Base-by-base conservation (phyloP, 1,284 basidiomycete genomes). In the Puccinia coronata region DNA sequence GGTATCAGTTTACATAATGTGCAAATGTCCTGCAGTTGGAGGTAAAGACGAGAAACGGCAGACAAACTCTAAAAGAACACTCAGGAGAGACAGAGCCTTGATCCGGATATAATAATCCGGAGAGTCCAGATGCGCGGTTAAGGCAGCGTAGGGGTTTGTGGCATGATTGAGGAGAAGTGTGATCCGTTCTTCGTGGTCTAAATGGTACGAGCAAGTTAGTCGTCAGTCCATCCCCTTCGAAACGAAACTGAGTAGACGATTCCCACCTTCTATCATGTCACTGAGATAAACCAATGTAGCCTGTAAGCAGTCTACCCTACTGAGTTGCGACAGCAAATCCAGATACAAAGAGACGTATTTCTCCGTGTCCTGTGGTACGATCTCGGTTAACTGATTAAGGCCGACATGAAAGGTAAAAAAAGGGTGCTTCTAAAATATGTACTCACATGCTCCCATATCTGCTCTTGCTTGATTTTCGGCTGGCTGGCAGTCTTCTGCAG, bases 21-120 rank as follows among this genome's bases (percentile, higher is more conserved):
- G 61, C 71, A 18, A 81, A 25, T n/a, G 78, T 72, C 43, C 59
- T 82, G n/a, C 77, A 63, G 67, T 18, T 39, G 4, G 47, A 71
- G 25, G 14, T 5, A 51, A n/a, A n/a, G n/a, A 55, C 31, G 25
- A 57, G 20, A 20, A 80, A 41, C 34, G 43, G 57, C 39, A 36
- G 61, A 55, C 47, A 75, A 81, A 91, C 90, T 92, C 91, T 74
- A 98, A 89, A 36, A 98, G 89, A 28, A 95, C 89, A 0, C 95
- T 94, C 69, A 98, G 88, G 84, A 98, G 93, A 84, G 96, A 93
- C 0, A 93, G 90, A 34, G 92, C 90, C 85, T 96, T 97, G 82
- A 98, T 89, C 84, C 96, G 93, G 39, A 94, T 91, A 84, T 97
- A 98, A 85, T 97, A 94, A 86, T 99, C 96, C 83, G 92, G 91